Evolutionary conservation across 352 stramenopile genomes (phyloP), one percentile per base, ranked within the genome.

Genomic region (Pseudoperonospora humuli): DNA sequence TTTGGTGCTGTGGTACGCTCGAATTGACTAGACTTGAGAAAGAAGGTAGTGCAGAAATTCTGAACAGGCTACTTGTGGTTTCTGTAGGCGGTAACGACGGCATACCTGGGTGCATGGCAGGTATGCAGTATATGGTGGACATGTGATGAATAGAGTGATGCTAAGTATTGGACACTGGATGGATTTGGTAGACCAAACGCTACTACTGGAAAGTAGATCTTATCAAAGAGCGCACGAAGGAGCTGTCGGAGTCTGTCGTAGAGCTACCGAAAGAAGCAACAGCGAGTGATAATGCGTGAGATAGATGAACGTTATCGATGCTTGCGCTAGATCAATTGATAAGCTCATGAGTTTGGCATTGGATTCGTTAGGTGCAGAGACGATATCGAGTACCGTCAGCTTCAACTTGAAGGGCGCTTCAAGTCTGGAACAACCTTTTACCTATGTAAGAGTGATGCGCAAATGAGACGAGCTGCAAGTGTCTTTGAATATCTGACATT

Each of bases 171-270:
- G 18, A 41, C 28, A 40, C 24, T 57, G 34, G 15, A 17, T 37
- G 20, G 25, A 28, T 31, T 33, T 4, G 64, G 36, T 39, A 93
- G 81, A 88, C 65, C 13, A 61, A 91, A 49, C 73, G 84, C 0
- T 95, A 95, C 67, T 86, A 71, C 48, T 95, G 84, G 84, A 95
- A 95, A 50, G 62, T 87, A n/a, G 59, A 84, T 25, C 34, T 95
- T 43, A 84, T 95, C 18, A 77, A 92, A 39, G 64, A 93, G 48
- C 80, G 84, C 40, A 75, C 75, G 34, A 77, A 86, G 49, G 75
- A 89, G 51, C 62, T 95, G 7, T 61, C 70, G 13, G 61, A 76
- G 42, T 70, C 63, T 21, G 59, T 82, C 14, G 50, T 75, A 9
- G 70, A 86, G 21, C 54, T 95, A 21, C 75, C 78, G 2, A 57